Conservation (phyloP, 1,284 basidiomycete genomes). For the Abortiporus biennis region DNA sequence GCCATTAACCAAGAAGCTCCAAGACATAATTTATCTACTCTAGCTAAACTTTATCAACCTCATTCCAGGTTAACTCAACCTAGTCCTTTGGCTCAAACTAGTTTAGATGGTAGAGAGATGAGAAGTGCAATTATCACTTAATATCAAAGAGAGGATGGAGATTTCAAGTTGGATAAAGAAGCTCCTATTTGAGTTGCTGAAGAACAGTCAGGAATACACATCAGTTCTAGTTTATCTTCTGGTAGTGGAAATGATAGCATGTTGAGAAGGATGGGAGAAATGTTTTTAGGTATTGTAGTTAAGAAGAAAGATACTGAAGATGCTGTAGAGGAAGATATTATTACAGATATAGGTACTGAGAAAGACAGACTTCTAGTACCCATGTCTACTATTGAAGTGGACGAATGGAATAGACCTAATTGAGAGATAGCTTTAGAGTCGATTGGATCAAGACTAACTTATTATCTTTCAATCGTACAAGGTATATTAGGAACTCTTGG, state of each 20-base stretch:
- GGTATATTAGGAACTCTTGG: constrained; percentile 88
- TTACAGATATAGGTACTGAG: constrained; percentile 1
- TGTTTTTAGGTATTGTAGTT: constrained; percentile 14
- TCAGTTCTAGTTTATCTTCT: background rate
- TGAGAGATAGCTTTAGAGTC: constrained; percentile 78
- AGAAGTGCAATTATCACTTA: too few relatives aligned
- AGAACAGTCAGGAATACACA: constrained; percentile 5
- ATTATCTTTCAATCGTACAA: constrained; percentile 74
- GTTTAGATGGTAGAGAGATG: constrained; percentile 8
- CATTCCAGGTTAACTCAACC: constrained; percentile 24
- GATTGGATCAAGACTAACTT: constrained; percentile 78
- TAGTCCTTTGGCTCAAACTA: constrained; percentile 3
- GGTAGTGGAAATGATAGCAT: constrained; percentile 7
- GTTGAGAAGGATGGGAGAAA: constrained; percentile 12
- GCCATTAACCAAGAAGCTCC: background rate
- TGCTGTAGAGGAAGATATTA: background rate
- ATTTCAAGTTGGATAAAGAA: constrained; percentile 35
- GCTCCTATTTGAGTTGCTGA: constrained; percentile 32
- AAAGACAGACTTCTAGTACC: background rate
- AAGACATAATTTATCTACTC: constrained; percentile 36
- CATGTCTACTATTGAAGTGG: background rate
- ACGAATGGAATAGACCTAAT: constrained; percentile 32
- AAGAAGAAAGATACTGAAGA: constrained; percentile 20
- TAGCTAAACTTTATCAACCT: constrained; percentile 39
- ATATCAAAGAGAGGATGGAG: too few relatives aligned